These are phyloP conservation scores for Boletus rubroflammeus DNA, from an alignment of 768 basidiomycete species.

Conservation along the genomic window DNA sequence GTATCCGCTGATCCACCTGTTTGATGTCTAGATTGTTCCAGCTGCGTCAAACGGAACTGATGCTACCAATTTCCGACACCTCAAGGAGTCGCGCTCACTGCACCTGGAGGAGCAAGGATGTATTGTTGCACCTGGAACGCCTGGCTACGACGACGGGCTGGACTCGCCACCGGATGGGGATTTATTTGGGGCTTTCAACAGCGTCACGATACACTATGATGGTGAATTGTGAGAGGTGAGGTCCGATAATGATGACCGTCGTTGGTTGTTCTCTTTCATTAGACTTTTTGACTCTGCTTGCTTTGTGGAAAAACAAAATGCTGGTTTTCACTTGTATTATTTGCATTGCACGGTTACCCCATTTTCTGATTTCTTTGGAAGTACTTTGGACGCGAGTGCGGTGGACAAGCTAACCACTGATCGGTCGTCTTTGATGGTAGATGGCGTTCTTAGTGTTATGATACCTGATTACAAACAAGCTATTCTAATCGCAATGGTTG, in stretches of 20 bases:
- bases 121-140: conserved; percentile 35
- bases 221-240: conserved; percentile 45
- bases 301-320: conserved; percentile 18
- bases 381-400: conserved; percentile 21
- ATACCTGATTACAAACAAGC: conserved; percentile 29
- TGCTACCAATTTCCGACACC: conserved; percentile 83
- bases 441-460: conserved; percentile 27
- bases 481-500: conserved; percentile 26
- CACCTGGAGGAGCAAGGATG: conserved; percentile 73
- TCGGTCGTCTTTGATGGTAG: conserved; percentile 16
- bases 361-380: conserved; percentile 22
- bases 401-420: conserved; percentile 18
- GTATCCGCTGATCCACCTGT: conserved; percentile 22
- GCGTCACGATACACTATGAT: conserved; percentile 85
- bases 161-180: conserved; percentile 51
- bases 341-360: conserved; percentile 28
- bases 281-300: conserved; percentile 20
- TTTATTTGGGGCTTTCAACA: conserved; percentile 84
- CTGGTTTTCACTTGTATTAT: conserved; percentile 33
- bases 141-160: conserved; percentile 43
- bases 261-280: conserved; percentile 10
- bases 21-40: conserved; percentile 68
- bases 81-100: conserved; percentile 88
- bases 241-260: neutral
- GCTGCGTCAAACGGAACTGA: conserved; percentile 70